Conservation (phyloP, 2,329 filamentous ascomycete genomes). For the Pestalotiopsis sp. region DNA sequence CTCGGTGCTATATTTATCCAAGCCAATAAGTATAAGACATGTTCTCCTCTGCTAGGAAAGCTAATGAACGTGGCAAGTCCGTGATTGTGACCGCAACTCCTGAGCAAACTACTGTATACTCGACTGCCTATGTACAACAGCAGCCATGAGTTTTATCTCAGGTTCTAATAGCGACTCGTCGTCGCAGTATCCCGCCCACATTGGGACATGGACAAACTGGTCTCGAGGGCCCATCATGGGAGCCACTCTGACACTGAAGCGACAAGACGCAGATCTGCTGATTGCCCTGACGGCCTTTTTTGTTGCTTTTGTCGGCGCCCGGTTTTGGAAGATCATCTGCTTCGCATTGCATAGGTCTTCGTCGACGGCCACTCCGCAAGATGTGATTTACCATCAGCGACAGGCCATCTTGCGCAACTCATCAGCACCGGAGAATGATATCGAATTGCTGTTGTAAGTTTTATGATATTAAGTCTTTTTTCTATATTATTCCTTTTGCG, state of each 20-base stretch:
- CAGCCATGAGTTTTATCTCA: not conserved
- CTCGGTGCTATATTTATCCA: too few species aligned
- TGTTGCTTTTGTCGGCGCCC: conserved; percentile 18
- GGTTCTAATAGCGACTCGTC: not conserved
- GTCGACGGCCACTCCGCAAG: conserved; percentile 9
- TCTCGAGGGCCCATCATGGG: conserved; percentile 16
- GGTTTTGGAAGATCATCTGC: conserved; percentile 21
- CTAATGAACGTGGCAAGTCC: not conserved
- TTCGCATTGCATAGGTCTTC: conserved; percentile 14
- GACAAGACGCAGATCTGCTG: conserved; percentile 13
- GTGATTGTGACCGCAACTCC: not conserved
- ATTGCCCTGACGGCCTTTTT: conserved; percentile 22
- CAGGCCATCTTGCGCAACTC: conserved; percentile 22
- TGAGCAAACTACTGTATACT: not conserved
- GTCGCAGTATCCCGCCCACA: not conserved
- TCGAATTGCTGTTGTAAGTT: conserved; percentile 10
- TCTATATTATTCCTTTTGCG: too few species aligned
- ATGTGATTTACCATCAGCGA: conserved; percentile 19
- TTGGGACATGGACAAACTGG: conserved; percentile 20
- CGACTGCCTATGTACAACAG: not conserved
- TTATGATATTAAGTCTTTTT: too few species aligned
- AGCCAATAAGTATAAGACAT: not conserved
- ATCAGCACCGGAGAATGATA: conserved; percentile 11
- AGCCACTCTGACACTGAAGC: conserved; percentile 15
- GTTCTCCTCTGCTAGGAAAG: not conserved